phyloP scores from a whole-genome alignment of 345 rosid genomes.

The Leavenworthia alabamica region DNA sequence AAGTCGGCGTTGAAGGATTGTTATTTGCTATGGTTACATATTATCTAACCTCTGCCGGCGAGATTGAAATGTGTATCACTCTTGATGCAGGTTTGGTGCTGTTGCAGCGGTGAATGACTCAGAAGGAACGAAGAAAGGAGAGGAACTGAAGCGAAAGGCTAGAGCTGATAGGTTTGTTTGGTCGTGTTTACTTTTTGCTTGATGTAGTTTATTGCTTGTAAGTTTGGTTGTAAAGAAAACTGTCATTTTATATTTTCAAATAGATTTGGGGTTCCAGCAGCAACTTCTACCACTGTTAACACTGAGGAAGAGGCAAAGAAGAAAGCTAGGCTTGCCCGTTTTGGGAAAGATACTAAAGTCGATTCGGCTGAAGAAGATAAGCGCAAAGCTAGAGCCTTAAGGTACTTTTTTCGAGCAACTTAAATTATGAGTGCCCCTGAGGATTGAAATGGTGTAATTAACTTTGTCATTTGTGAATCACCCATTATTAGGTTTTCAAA shows the following conservation, averaged over 20 bases:
- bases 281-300: constrained; percentile 28
- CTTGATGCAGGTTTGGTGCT: constrained; percentile 66
- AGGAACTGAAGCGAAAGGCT: constrained; percentile 83
- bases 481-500: constrained; percentile 51
- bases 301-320: constrained; percentile 64
- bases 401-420: constrained; percentile 35
- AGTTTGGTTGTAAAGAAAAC: not conserved
- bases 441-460: not conserved
- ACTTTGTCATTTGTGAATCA: not conserved
- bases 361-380: constrained; percentile 70
- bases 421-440: not conserved
- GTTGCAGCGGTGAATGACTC: constrained; percentile 28
- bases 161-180: constrained; percentile 77
- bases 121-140: constrained; percentile 50
- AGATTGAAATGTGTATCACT: constrained; percentile 1
- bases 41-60: not conserved
- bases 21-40: not conserved
- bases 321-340: constrained; percentile 82
- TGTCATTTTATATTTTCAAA: not conserved
- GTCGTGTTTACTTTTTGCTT: not conserved
- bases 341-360: constrained; percentile 42
- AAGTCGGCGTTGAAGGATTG: not conserved
- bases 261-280: constrained; percentile 67
- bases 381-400: constrained; percentile 71
- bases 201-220: not conserved